A percentile compares a stretch with the other conserved stretches of the same genome.
Conservation (phyloP, 208 protist species). For the Leishmania amazonensis region DNA sequence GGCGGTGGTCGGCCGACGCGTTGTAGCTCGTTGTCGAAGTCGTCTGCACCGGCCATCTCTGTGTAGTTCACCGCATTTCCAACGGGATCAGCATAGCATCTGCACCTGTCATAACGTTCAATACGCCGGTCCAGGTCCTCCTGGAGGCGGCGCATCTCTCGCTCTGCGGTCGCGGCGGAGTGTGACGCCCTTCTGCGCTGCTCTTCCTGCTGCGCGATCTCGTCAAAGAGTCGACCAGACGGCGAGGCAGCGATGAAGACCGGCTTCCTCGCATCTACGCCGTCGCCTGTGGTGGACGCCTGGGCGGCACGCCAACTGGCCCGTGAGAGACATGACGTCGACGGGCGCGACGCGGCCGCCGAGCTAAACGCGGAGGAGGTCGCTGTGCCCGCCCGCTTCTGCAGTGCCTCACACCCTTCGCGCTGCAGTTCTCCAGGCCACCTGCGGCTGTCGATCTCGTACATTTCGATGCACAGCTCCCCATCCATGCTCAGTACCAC, state of each 20-base stretch:
- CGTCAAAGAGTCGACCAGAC: constrained; percentile 72
- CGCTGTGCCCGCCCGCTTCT: constrained; percentile 7
- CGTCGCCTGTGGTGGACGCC: not conserved
- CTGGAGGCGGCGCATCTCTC: constrained; percentile 26
- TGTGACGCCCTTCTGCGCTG: constrained; percentile 37
- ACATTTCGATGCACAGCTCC: constrained; percentile 65
- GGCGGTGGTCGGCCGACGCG: constrained; percentile 2
- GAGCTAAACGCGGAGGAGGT: constrained; percentile 17
- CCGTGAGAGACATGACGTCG: constrained; percentile 24
- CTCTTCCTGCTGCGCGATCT: constrained; percentile 67
- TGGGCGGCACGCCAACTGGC: constrained; percentile 28
- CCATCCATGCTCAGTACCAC: constrained; percentile 48
- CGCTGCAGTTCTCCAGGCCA: constrained; percentile 65
- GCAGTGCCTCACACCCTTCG: constrained; percentile 33
- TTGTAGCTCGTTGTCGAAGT: constrained; percentile 1
- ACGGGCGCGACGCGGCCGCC: constrained; percentile 39
- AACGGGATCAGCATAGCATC: constrained; percentile 15
- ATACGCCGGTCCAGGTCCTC: constrained; percentile 24
- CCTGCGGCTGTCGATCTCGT: constrained; percentile 68
- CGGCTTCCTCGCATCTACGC: constrained; percentile 23
- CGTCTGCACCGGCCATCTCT: not conserved
- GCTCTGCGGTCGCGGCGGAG: constrained; percentile 9
- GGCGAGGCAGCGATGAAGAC: constrained; percentile 70
- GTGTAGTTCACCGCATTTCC: not conserved
- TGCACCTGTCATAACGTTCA: constrained; percentile 17